phyloP scores from a whole-genome alignment of 768 basidiomycete species.

The Tylopilus balloui region DNA sequence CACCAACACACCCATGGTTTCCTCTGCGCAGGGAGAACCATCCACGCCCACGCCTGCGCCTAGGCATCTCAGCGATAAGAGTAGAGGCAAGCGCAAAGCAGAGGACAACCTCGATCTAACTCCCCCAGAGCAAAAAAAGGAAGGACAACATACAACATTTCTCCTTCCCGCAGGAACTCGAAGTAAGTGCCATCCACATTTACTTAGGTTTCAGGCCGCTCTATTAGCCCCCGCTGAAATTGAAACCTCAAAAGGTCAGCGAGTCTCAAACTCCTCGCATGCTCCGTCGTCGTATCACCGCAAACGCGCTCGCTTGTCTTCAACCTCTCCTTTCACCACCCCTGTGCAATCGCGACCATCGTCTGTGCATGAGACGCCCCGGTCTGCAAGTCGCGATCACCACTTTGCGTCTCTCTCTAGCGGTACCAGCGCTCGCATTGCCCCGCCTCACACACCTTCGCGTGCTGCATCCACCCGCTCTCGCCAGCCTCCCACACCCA shows the following conservation, averaged over 20 bases:
- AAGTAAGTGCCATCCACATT: constrained; percentile 40
- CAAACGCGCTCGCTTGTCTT: constrained; percentile 63
- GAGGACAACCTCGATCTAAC: constrained; percentile 68
- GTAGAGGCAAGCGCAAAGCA: constrained; percentile 67
- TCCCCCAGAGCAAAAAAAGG: constrained; percentile 57
- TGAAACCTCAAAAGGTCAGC: constrained; percentile 45
- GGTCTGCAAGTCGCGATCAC: constrained; percentile 12
- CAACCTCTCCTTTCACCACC: constrained; percentile 32
- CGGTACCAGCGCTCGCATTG: constrained; percentile 26
- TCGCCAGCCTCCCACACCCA: constrained; percentile 24
- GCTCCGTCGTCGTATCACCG: constrained; percentile 71
- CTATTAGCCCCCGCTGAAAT: constrained; percentile 25
- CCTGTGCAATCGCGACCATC: constrained; percentile 30
- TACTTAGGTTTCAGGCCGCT: constrained; percentile 18
- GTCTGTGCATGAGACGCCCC: constrained; percentile 28
- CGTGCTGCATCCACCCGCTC: constrained; percentile 36
- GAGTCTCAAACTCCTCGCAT: constrained; percentile 49
- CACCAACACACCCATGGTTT: constrained; percentile 7
- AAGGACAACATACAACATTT: constrained; percentile 53
- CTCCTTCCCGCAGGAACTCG: constrained; percentile 51
- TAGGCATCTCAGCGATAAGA: constrained; percentile 32
- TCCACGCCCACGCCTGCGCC: constrained; percentile 32
- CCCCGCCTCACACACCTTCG: constrained; percentile 33
- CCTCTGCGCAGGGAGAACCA: constrained; percentile 22
- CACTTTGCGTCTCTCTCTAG: constrained; percentile 35